Base-by-base conservation (phyloP, 768 basidiomycete genomes). In the Leccinum rimulosum region DNA sequence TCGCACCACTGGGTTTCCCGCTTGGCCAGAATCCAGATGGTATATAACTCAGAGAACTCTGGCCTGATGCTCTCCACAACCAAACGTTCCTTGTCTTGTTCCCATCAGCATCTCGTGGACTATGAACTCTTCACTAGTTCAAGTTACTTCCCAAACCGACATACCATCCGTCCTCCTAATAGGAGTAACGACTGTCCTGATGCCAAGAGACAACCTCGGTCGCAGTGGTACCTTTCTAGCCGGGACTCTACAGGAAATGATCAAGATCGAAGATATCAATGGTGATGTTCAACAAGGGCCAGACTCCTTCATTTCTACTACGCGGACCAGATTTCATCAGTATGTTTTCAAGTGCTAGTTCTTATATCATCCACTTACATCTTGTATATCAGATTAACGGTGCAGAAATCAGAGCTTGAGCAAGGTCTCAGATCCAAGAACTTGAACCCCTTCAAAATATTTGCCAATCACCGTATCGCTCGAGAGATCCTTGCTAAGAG, bases 241-340 rank as follows among this genome's bases (percentile, higher is more conserved):
- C 7, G 60, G 54, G 2, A 64, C 61, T 9, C 30, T 62, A 4
- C 52, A 57, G 1, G 63, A 64, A 51, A 35, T 59, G 31, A 6
- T 59, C 14, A 62, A 17, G 43, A 62, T 62, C 3, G 8, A 1
- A 3, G 11, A 49, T 0, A 55, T 59, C n/a, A 43, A 15, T 5
- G 17, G 15, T 10, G 8, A 50, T 15, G 3, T 15, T 14, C 40
- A 25, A 11, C 45, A 56, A 3, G 12, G 3, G 15, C 5, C 35
- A 27, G 7, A 30, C 3, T 38, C 36, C 1, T 7, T 54, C 6
- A 2, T 54, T 2, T 1, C 3, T 11, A 30, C 31, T 17, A 31
- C 55, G 4, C 62, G 52, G 35, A 6, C 3, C 3, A 22, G 17
- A 48, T 66, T 60, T 14, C 52, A 63, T 40, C 22, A 4, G 64